These are phyloP conservation scores for Sarocladium oryzae DNA, from an alignment of 2,329 filamentous ascomycete species.

Conservation along the genomic window DNA sequence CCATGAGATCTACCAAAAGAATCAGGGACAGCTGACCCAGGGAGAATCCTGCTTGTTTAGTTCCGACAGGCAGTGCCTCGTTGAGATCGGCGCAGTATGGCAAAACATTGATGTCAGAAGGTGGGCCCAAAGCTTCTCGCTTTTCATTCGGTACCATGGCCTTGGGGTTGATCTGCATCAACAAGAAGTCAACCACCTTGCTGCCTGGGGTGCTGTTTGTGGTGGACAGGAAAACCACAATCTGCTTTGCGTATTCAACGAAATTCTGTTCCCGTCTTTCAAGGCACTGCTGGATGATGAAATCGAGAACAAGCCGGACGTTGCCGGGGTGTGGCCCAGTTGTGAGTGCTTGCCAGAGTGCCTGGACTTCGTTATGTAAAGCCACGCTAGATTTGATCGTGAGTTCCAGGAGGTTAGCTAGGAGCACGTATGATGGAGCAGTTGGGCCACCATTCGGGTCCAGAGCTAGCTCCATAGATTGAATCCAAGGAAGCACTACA, in stretches of 20 bases:
- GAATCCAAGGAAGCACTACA: slow-evolving; percentile 92
- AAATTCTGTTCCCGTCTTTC: slow-evolving; percentile 96
- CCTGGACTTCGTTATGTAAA: slow-evolving; percentile 94
- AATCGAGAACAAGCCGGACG: slow-evolving; percentile 88
- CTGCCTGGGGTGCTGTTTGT: slow-evolving; percentile 66
- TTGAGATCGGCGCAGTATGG: slow-evolving; percentile 86
- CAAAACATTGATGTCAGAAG: slow-evolving; percentile 65
- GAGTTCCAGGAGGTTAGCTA: slow-evolving; percentile 92
- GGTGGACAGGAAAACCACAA: slow-evolving; percentile 91
- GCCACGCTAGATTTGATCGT: slow-evolving; percentile 86
- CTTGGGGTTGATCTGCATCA: slow-evolving; percentile 86
- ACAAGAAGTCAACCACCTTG: slow-evolving; percentile 88
- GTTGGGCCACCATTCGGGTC: slow-evolving; percentile 90
- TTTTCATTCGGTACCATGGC: slow-evolving; percentile 96
- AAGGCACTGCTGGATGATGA: slow-evolving; percentile 89
- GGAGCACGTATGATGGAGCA: slow-evolving; percentile 84
- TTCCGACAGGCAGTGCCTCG: slow-evolving; percentile 73
- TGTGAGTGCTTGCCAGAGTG: slow-evolving; percentile 91
- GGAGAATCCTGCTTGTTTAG: slow-evolving; percentile 88
- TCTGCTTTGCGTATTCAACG: slow-evolving; percentile 95
- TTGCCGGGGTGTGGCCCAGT: slow-evolving; percentile 91
- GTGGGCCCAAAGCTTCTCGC: slow-evolving; percentile 58
- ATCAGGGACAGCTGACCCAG: slow-evolving; percentile 90
- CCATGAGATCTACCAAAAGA: slow-evolving; percentile 90
- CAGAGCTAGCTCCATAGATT: slow-evolving; percentile 84